Base-by-base conservation (phyloP, 78 protist genomes). In the Dictyostelium brefeldianum region DNA sequence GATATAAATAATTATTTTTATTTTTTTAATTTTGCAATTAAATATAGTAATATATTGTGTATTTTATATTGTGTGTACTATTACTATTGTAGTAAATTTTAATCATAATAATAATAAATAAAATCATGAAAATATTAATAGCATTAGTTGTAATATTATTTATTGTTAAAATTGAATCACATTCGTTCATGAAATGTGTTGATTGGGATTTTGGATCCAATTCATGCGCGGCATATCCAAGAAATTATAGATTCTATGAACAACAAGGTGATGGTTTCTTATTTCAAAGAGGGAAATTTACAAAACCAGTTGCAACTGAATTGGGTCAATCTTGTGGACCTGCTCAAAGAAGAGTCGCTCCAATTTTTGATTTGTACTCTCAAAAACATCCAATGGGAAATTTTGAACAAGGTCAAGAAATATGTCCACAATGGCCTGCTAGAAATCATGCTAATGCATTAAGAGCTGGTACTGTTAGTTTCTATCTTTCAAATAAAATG, bases 371-470 rank as follows among this genome's bases (percentile, higher is more conserved):
- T 14, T 84, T 75, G 46, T 87, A 87, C 20, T 11, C 50, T 29
- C 64, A 47, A 36, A 54, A 64, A 51, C 79, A 46, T 47, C 93
- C 93, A 77, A 87, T 87, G 93, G 93, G 93, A 36, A 12, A 29
- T 12, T 87, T 87, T 8, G 14, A 15, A 17, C 64, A 5, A 77
- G 93, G 93, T 25, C 80, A 87, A 65, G 48, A 47, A 14, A 59
- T 87, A 27, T 77, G 93, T 12, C 81, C 93, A 41, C 93, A 87
- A 51, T 87, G 93, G 93, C 93, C 93, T 25, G 93, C 93, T 31
- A 74, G 93, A 77, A 87, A 87, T 51, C 90, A 82, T 82, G 93
- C 93, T 1, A 59, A 43, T 20, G 83, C 78, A 78, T 51, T 53
- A 31, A 64, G 93, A 59, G 93, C 93, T 36, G 93, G 93, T 31